Base-by-base conservation (phyloP, 352 stramenopile species). In the Pythium aristosporum region DNA sequence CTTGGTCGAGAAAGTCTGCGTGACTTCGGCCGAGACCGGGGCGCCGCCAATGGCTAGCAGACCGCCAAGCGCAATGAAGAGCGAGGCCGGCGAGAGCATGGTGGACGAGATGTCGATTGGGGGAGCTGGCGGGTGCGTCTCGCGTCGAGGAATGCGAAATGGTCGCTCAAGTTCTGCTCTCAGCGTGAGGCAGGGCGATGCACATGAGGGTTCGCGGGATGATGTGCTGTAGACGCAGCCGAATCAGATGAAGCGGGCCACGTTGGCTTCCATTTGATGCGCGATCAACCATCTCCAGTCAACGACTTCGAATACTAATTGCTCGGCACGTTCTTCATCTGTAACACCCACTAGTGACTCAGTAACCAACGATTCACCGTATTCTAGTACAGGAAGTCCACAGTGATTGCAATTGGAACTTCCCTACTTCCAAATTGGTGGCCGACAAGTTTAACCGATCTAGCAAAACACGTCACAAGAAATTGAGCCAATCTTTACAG, bases 1-100 rank as follows among this genome's bases (percentile, higher is more conserved):
- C 36, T 49, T 64, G 56, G 32, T 43, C 9, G 56, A 62, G 25
- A 62, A 62, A 16, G 44, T 60, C 21, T 60, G 37, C 21, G 42
- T 36, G 41, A 60, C 18, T 9, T 60, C 53, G 11, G 37, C 53
- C 0, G 53, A 28, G 39, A 39, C 53, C 12, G 39, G 8, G 25
- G 32, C 28, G 37, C 23, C 13, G 37, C 41, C 12, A 7, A 51
- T 16, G 2, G 53, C 42, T 21, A 49, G 39, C 20, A 60, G 53
- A 3, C 55, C 55, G 23, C 41, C 42, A 28, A 62, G 55, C 37
- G 55, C 43, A 18, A 62, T 6, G 32, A 54, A 53, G 43, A 62
- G 55, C 20, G 43, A 42, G 55, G 55, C 34, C 28, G 43, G 55
- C 20, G 55, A 39, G 13, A 39, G 55, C 55, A 62, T 53, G 18